Percentiles rank a stretch among this genome's conserved stretches.
Conservation (phyloP, 2,329 filamentous ascomycete genomes). For the Paecilomyces sp. region DNA sequence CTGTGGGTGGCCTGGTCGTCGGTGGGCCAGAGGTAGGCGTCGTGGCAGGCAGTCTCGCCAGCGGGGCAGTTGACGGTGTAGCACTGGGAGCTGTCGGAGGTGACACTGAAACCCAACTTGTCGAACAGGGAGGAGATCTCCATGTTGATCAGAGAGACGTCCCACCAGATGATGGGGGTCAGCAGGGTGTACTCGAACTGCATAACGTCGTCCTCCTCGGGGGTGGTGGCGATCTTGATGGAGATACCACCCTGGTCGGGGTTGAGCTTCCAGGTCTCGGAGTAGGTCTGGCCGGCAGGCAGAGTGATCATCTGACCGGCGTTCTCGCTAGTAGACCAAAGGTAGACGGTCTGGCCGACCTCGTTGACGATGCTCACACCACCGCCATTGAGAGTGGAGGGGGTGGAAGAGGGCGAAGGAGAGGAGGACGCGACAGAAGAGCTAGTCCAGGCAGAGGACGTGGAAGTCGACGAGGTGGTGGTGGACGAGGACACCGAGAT, state of each 20-base stretch:
- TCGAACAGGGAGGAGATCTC: slow-evolving; percentile 12
- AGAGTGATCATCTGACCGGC: neutral
- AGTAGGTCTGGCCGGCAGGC: slow-evolving; percentile 9
- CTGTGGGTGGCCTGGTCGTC: slow-evolving; percentile 17
- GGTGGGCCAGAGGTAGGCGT: slow-evolving; percentile 21
- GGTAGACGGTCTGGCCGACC: neutral
- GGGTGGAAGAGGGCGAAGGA: neutral
- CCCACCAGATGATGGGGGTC: slow-evolving; percentile 20
- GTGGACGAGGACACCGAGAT: neutral
- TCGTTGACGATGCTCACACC: neutral
- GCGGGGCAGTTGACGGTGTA: slow-evolving; percentile 15
- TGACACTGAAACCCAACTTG: slow-evolving; percentile 17
- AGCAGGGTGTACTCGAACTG: slow-evolving; percentile 26
- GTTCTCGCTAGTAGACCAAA: neutral
- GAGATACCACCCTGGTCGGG: slow-evolving; percentile 23
- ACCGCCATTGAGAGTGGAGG: neutral
- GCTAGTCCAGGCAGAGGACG: neutral
- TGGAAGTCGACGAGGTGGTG: neutral
- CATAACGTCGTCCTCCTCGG: slow-evolving; percentile 13
- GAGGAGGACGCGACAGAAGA: neutral
- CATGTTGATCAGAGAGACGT: slow-evolving; percentile 24
- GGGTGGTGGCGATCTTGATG: slow-evolving; percentile 21
- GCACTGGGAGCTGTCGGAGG: slow-evolving; percentile 15
- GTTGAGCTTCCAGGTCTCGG: slow-evolving; percentile 21
- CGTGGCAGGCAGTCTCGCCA: slow-evolving; percentile 15